Conservation (phyloP, 2,329 filamentous ascomycete genomes). For the Sporothrix curviconia region DNA sequence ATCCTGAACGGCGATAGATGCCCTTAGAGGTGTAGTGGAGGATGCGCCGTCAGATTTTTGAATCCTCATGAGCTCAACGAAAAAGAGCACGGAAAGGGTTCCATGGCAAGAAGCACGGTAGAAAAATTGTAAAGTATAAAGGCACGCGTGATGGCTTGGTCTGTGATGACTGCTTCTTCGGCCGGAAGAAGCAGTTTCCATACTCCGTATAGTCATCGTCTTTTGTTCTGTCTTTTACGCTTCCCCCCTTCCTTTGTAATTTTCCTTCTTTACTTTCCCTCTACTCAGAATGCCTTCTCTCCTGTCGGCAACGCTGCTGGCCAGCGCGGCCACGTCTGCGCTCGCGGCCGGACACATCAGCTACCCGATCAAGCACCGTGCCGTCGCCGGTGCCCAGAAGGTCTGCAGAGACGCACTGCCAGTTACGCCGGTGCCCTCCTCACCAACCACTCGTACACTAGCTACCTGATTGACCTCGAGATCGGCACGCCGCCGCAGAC, state of each 20-base stretch:
- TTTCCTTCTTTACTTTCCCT: background rate
- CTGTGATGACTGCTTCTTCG: too few species aligned
- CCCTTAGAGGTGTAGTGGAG: too few species aligned
- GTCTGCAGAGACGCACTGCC: background rate
- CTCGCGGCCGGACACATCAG: background rate
- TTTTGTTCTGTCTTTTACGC: background rate
- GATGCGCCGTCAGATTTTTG: too few species aligned
- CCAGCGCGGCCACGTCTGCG: background rate
- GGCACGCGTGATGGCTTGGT: too few species aligned
- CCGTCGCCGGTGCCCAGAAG: background rate
- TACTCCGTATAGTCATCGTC: too few species aligned
- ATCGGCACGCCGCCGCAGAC: slow-evolving; percentile 9
- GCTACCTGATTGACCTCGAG: background rate
- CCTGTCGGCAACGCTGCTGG: background rate
- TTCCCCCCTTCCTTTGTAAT: background rate
- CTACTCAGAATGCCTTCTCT: background rate
- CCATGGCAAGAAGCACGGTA: too few species aligned
- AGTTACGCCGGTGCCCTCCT: background rate
- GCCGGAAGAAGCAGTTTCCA: too few species aligned
- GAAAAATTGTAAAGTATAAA: too few species aligned
- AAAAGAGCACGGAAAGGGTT: too few species aligned
- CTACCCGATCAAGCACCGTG: background rate
- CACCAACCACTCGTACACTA: background rate
- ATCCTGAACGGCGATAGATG: too few species aligned
- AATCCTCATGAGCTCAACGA: too few species aligned